These are phyloP conservation scores for Cicer cuneatum DNA, from an alignment of 306 rosid genomes.

Conservation along the genomic window DNA sequence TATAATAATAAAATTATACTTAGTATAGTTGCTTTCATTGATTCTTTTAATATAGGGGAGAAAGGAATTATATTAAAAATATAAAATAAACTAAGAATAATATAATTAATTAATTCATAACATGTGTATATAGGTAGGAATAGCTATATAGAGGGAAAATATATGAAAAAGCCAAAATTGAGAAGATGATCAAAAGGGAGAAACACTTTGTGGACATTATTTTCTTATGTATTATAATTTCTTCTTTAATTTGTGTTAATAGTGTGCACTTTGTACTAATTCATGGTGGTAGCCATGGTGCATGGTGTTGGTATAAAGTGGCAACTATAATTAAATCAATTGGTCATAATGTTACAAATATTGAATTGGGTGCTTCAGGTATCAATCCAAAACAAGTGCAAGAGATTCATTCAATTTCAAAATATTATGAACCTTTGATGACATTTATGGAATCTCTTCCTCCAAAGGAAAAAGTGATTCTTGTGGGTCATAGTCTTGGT, in stretches of 20 bases:
- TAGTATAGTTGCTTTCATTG: background rate
- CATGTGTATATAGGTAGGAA: background rate
- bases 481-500: constrained; percentile 63
- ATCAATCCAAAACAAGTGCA: constrained; percentile 49
- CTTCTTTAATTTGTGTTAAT: constrained; percentile 2
- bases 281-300: constrained; percentile 63
- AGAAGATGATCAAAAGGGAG: background rate
- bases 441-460: constrained; percentile 50
- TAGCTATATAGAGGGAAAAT: background rate
- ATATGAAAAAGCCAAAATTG: background rate
- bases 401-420: constrained; percentile 46
- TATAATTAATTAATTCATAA: background rate
- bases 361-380: constrained; percentile 57
- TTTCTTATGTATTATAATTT: background rate
- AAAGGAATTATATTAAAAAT: background rate
- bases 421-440: constrained; percentile 53
- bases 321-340: constrained; percentile 37
- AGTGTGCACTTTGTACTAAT: constrained; percentile 53
- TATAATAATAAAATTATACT: background rate
- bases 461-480: constrained; percentile 38
- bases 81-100: background rate
- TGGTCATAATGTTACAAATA: constrained; percentile 53
- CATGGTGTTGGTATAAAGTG: constrained; percentile 71
- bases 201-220: constrained; percentile 31
- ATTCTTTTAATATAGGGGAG: background rate